phyloP scores from a whole-genome alignment of 2,329 filamentous ascomycete genomes.

The Calonectria honghensis region DNA sequence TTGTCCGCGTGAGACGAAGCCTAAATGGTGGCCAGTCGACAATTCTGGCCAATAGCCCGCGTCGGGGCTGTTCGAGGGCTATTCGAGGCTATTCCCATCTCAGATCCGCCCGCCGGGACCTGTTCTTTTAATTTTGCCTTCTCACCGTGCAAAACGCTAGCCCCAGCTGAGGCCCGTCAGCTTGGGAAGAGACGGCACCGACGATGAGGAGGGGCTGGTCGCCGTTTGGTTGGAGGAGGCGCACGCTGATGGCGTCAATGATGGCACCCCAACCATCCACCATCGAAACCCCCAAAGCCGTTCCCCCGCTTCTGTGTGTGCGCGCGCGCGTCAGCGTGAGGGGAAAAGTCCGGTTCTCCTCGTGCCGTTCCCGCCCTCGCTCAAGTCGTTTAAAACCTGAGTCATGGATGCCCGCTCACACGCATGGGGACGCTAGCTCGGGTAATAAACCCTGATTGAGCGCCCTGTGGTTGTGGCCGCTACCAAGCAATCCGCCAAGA shows the following conservation, averaged over 20 bases:
- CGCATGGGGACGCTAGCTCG: constrained; percentile 11
- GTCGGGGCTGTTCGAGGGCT: constrained; percentile 13
- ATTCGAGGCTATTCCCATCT: constrained; percentile 9
- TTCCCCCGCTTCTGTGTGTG: constrained; percentile 11
- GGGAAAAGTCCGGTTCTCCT: not conserved
- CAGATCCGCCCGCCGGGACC: not conserved
- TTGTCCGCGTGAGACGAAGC: constrained; percentile 2
- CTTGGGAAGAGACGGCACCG: too few relatives aligned
- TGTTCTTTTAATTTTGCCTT: not conserved
- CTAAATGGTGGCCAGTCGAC: constrained; percentile 15
- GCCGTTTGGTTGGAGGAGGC: constrained; percentile 2
- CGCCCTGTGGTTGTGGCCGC: not conserved
- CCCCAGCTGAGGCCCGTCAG: not conserved
- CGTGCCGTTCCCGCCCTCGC: not conserved
- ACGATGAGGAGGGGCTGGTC: not conserved
- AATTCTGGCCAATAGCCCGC: constrained; percentile 14
- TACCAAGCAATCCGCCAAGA: not conserved
- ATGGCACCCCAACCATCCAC: constrained; percentile 24
- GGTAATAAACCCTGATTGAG: constrained; percentile 19
- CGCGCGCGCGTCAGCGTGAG: constrained; percentile 3
- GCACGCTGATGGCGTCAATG: not conserved
- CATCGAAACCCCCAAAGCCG: not conserved
- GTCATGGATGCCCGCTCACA: constrained; percentile 10
- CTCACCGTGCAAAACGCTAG: not conserved
- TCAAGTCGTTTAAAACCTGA: not conserved